A percentile compares a stretch with the other conserved stretches of the same genome.
phyloP scores from a whole-genome alignment of 202 grass and related monocot genomes.

The Setaria italica region DNA sequence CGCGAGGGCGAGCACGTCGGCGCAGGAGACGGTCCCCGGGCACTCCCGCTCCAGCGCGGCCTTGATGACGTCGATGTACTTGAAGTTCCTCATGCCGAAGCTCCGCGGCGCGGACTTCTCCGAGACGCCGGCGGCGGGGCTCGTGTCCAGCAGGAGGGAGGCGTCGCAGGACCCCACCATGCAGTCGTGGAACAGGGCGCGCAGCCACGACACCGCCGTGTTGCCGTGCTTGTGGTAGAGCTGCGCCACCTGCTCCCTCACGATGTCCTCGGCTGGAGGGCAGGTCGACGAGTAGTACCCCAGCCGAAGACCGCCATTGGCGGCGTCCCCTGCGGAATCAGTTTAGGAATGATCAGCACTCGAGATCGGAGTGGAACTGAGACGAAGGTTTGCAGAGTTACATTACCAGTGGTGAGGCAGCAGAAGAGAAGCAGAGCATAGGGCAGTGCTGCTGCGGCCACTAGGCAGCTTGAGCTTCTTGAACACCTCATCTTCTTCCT shows the following conservation, averaged over 20 bases:
- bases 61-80: conserved; percentile 62
- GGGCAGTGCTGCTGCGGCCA: background rate
- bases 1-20: conserved; percentile 50
- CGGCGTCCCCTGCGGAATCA: background rate
- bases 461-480: background rate
- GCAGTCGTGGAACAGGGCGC: conserved; percentile 74
- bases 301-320: conserved; percentile 13
- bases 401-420: background rate
- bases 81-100: conserved; percentile 81
- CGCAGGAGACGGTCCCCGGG: conserved; percentile 56
- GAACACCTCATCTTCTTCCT: conserved; percentile 1
- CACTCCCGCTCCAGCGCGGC: conserved; percentile 54
- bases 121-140: background rate
- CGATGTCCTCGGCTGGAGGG: conserved; percentile 52
- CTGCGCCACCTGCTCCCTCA: conserved; percentile 51
- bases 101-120: conserved; percentile 59
- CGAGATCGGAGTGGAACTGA: too few species aligned
- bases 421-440: background rate
- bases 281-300: conserved; percentile 62
- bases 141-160: conserved; percentile 53
- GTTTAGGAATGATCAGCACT: too few species aligned
- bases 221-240: conserved; percentile 73
- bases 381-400: background rate
- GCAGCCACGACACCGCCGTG: conserved; percentile 67
- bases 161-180: conserved; percentile 65